These are phyloP conservation scores for Baudoinia panamericana DNA, from an alignment of 495 filamentous ascomycete genomes.

Conservation along the genomic window DNA sequence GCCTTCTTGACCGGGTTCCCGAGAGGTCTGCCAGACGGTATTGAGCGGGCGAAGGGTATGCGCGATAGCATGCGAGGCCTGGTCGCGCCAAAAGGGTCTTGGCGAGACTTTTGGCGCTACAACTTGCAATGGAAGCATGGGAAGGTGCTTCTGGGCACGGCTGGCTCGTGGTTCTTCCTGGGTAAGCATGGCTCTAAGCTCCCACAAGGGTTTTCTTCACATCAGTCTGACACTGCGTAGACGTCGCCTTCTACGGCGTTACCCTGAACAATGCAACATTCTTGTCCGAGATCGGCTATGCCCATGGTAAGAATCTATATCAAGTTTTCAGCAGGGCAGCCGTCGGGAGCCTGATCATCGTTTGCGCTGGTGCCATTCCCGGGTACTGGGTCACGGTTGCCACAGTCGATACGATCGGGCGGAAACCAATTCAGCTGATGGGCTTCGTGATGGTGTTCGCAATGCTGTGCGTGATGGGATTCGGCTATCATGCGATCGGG, in stretches of 20 bases:
- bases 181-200: too few species aligned
- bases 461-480: constrained; percentile 65
- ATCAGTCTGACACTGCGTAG: too few species aligned
- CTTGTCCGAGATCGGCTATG: constrained; percentile 54
- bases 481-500: constrained; percentile 46
- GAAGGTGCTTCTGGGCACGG: constrained; percentile 2
- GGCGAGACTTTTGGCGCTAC: not conserved
- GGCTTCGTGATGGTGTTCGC: constrained; percentile 64
- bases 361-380: constrained; percentile 50
- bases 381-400: constrained; percentile 67
- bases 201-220: too few species aligned
- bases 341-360: constrained; percentile 48
- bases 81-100: not conserved
- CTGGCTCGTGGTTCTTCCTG: constrained; percentile 4
- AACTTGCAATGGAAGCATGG: not conserved
- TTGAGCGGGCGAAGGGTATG: not conserved
- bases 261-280: constrained; percentile 35
- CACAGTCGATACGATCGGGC: constrained; percentile 57
- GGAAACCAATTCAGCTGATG: constrained; percentile 65
- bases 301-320: constrained; percentile 44
- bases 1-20: not conserved
- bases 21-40: not conserved
- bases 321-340: constrained; percentile 54
- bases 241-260: constrained; percentile 5
- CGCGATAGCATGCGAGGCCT: too few species aligned